Evolutionary conservation across 495 filamentous ascomycete species (phyloP).

Genomic region (Penicillium argentinense): DNA sequence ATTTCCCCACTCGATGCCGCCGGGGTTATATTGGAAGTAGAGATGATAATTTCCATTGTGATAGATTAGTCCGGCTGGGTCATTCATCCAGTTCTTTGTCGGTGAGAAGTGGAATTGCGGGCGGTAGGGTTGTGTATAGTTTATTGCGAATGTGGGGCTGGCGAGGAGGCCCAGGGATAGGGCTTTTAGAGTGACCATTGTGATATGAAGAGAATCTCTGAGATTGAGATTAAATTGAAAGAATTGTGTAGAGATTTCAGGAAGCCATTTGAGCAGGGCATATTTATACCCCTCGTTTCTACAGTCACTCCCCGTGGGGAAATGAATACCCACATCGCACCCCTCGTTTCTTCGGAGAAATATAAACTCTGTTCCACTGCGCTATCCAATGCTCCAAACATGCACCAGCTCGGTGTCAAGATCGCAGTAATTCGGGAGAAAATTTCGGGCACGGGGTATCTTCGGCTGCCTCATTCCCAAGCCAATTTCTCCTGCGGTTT

Average conservation of each 20-base stretch:
- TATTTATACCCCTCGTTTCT: not conserved
- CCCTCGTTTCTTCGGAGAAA: constrained; percentile 11
- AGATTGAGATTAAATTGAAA: not conserved
- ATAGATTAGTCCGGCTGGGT: constrained; percentile 57
- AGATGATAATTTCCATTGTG: constrained; percentile 37
- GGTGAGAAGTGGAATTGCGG: constrained; percentile 55
- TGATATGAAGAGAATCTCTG: not conserved
- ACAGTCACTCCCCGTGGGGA: constrained; percentile 7
- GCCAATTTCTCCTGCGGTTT: constrained; percentile 4
- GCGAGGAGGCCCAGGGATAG: not conserved
- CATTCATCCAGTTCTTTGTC: constrained; percentile 55
- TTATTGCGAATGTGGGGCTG: constrained; percentile 1
- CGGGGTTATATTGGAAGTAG: constrained; percentile 44
- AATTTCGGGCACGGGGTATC: not conserved
- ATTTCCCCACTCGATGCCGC: constrained; percentile 30
- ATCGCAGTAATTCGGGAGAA: not conserved
- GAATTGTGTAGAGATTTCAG: not conserved
- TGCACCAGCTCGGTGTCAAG: not conserved
- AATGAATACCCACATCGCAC: not conserved
- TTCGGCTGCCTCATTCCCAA: not conserved
- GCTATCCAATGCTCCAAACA: not conserved
- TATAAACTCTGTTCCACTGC: not conserved
- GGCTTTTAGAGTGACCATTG: not conserved
- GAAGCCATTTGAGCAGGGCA: not conserved
- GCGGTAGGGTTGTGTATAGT: constrained; percentile 47